Conservation (phyloP, 1,139 yeast species). For the Blastobotrys illinoisensis region DNA sequence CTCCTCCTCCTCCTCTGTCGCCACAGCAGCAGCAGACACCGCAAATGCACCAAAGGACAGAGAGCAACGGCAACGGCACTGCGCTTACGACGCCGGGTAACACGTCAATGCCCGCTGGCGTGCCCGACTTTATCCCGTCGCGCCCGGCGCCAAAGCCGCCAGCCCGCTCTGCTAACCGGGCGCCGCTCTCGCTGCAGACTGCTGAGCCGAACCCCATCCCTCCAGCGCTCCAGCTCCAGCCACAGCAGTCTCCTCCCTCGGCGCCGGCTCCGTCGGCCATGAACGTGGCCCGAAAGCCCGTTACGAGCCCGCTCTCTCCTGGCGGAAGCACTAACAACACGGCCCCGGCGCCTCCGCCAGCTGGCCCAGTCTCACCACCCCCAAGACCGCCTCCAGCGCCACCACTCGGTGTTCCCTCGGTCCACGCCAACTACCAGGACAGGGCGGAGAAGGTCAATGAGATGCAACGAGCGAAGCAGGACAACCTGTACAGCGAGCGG, state of each 20-base stretch:
- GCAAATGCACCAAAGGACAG: neutral
- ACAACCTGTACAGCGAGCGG: conserved; percentile 10
- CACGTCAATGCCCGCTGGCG: neutral
- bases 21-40: conserved; percentile 5
- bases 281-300: neutral
- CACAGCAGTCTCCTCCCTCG: neutral
- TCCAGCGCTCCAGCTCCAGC: neutral
- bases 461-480: conserved; percentile 14
- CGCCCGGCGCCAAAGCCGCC: conserved; percentile 29
- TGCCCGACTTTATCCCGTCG: conserved; percentile 20
- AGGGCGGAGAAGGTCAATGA: conserved; percentile 16
- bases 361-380: conserved; percentile 30
- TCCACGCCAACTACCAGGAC: conserved; percentile 24
- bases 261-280: neutral
- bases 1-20: conserved; percentile 30
- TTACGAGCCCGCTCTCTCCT: neutral
- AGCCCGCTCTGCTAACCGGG: conserved; percentile 9
- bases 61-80: conserved; percentile 12
- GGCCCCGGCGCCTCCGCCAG: neutral
- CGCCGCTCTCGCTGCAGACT: neutral
- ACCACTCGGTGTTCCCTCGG: conserved; percentile 36
- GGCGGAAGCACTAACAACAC: conserved; percentile 1
- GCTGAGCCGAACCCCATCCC: neutral
- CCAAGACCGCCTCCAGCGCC: conserved; percentile 41
- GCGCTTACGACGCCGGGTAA: conserved; percentile 7